Percentiles rank a stretch among this genome's conserved stretches.
These are phyloP conservation scores for Tephrocybe sp. DNA, from an alignment of 768 basidiomycete species.

Conservation along the genomic window DNA sequence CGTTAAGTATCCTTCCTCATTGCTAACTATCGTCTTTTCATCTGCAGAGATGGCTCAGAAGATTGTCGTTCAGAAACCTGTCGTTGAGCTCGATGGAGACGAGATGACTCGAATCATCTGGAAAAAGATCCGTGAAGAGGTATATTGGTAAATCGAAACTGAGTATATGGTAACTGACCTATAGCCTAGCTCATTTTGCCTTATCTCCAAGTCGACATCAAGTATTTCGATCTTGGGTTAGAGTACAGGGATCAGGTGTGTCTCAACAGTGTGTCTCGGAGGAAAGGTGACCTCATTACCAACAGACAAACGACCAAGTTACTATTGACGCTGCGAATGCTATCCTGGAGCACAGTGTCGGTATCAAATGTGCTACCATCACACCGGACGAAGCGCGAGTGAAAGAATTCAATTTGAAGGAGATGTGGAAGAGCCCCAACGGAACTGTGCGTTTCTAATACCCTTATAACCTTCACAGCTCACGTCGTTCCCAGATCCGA, in stretches of 20 bases:
- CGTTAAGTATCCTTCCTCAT: neutral
- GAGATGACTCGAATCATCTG: conserved; percentile 99
- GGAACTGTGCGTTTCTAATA: conserved; percentile 64
- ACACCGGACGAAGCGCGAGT: conserved; percentile 97
- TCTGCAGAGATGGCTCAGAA: conserved; percentile 40
- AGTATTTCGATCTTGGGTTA: conserved; percentile 97
- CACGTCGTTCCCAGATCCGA: conserved; percentile 62
- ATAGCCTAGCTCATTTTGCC: conserved; percentile 84
- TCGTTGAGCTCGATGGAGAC: conserved; percentile 95
- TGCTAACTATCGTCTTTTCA: neutral
- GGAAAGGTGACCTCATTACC: neutral
- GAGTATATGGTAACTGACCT: neutral
- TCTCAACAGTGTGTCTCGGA: neutral
- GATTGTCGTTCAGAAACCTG: conserved; percentile 83
- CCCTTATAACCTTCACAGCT: neutral
- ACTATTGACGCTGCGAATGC: conserved; percentile 94
- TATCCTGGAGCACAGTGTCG: conserved; percentile 91
- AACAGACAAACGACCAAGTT: conserved; percentile 87
- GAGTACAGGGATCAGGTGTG: conserved; percentile 85
- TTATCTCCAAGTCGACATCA: conserved; percentile 93
- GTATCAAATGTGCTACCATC: conserved; percentile 99
- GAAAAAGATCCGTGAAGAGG: conserved; percentile 97
- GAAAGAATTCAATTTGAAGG: conserved; percentile 95
- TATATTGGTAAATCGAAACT: conserved; percentile 30
- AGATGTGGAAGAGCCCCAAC: conserved; percentile 99